A percentile compares a stretch with the other conserved stretches of the same genome.
Conservation (phyloP, 805 yeast species). For the Candida gorgasii region DNA sequence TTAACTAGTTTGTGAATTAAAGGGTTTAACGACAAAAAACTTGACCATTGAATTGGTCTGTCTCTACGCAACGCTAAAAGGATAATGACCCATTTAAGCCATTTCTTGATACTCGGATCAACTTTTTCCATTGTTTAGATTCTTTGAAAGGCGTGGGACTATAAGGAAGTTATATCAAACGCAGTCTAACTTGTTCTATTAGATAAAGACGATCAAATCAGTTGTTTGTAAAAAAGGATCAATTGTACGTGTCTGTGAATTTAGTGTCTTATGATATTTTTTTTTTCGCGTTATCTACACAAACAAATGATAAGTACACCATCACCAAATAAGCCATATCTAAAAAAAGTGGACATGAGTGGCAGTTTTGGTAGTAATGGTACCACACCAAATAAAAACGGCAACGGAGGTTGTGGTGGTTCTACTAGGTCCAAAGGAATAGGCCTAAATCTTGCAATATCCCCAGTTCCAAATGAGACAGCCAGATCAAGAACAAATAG, state of each 20-base stretch:
- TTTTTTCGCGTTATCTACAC: constrained; percentile 7
- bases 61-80: constrained; percentile 25
- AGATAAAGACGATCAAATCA: not conserved
- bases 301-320: constrained; percentile 7
- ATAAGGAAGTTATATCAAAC: not conserved
- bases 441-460: constrained; percentile 32
- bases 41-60: constrained; percentile 28
- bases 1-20: constrained; percentile 19
- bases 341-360: not conserved
- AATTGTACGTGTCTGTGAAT: not conserved
- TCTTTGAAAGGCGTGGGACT: not conserved
- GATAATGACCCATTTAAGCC: constrained; percentile 29
- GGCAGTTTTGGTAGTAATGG: not conserved
- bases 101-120: constrained; percentile 21
- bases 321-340: constrained; percentile 12
- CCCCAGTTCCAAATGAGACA: constrained; percentile 20
- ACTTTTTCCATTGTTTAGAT: not conserved
- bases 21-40: constrained; percentile 36
- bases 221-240: not conserved
- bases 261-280: constrained; percentile 2
- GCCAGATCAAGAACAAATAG: constrained; percentile 6
- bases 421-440: constrained; percentile 31
- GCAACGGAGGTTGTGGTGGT: constrained; percentile 8
- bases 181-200: not conserved
- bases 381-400: not conserved